Base-by-base conservation (phyloP, 2,329 filamentous ascomycete genomes). In the Chaetomium globosum region DNA sequence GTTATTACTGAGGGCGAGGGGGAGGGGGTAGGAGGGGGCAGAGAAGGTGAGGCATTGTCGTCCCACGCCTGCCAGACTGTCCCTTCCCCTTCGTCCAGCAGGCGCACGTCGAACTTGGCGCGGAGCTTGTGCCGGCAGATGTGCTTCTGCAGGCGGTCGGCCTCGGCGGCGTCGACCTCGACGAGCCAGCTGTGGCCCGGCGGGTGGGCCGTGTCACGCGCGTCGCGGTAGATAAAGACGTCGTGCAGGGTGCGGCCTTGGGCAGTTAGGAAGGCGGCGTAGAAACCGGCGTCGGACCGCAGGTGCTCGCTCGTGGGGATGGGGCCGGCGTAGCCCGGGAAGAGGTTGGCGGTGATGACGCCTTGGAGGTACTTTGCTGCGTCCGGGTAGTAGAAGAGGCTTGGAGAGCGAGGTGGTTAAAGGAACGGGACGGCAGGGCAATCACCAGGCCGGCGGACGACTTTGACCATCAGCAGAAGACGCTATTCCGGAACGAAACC, bases 361-460 rank as follows among this genome's bases (percentile, higher is more conserved):
- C 94, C 93, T 76, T 98, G 93, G 2, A 99, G 85, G 77, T 93
- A 98, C 71, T 89, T 89, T 55, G 89, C 84, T 33, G 92, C 88
- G 73, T 97, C 94, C 3, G 83, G 83, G 2, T n/a, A n/a, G n/a
- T n/a, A n/a, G n/a, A n/a, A n/a, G n/a, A n/a, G n/a, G n/a, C n/a
- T n/a, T n/a, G n/a, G n/a, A n/a, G n/a, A n/a, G n/a, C n/a, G n/a
- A n/a, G n/a, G n/a, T n/a, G n/a, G n/a, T n/a, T n/a, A n/a, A n/a
- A n/a, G n/a, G n/a, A n/a, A n/a, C n/a, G n/a, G n/a, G n/a, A n/a
- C n/a, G n/a, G n/a, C n/a, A n/a, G n/a, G n/a, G n/a, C n/a, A n/a
- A n/a, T n/a, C n/a, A n/a, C n/a, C n/a, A n/a, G n/a, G n/a, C n/a
- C n/a, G n/a, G n/a, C n/a, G n/a, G n/a, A n/a, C n/a, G n/a, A n/a